Base-by-base conservation (phyloP, 2,329 filamentous ascomycete genomes). In the Piedraia hortae region DNA sequence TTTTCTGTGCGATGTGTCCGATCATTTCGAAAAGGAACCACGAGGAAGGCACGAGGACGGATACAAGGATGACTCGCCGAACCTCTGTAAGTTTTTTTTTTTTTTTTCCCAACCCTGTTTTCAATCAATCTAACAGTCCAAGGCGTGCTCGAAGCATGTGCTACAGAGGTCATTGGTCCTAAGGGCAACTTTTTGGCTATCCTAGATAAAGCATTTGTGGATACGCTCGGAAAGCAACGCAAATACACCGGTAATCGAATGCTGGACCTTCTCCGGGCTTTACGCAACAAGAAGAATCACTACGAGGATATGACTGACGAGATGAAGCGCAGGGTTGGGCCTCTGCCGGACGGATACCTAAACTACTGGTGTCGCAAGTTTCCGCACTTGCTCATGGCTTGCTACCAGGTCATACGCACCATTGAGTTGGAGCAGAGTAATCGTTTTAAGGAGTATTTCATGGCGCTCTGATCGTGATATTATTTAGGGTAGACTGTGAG, bases 281-380 rank as follows among this genome's bases (percentile, higher is more conserved):
- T 97, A 25, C 59, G 85, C 12, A 97, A 97, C 48, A 97, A 97
- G 59, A 74, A 73, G 36, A 90, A 93, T 31, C 85, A 97, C 41
- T 97, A 91, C 42, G 80, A 90, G 38, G 85, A 97, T 43, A 82
- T 97, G 74, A 60, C 73, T 4, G 72, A 80, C 8, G 50, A 63
- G 21, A 59, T 90, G 30, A 82, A 69, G 46, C 53, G 53, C 21
- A 54, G 58, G 34, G 73, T 90, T 0, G 78, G 0, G 48, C 65
- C 5, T 27, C 71, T 77, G 0, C 67, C 77, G 8, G 75, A 74
- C 0, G 41, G 41, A 2, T 91, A 90, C 39, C 50, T 90, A 19
- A 55, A 54, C 6, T 90, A 88, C 38, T 91, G 78, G 74, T 72
- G 71, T 0, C 52, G 60, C 5, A 56, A 62, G 26, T 91, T 91